phyloP scores from a whole-genome alignment of 164 flowering plant genomes.

The Saururus chinensis region DNA sequence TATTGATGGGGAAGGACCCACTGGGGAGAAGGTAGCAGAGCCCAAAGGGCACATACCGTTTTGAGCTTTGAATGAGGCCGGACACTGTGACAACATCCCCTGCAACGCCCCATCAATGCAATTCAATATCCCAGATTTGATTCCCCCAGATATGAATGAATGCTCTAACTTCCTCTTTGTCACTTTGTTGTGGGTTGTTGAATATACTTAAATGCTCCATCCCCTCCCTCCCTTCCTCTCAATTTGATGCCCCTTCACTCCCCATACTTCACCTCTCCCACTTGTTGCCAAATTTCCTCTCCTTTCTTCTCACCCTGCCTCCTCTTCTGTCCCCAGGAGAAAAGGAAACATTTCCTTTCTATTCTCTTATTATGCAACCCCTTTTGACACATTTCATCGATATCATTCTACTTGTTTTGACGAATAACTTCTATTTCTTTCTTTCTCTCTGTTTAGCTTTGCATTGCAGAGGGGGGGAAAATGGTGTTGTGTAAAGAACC shows the following conservation, averaged over 20 bases:
- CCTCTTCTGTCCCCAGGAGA: neutral
- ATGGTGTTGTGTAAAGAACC: neutral
- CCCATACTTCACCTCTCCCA: neutral
- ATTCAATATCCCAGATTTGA: neutral
- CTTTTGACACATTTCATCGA: too few relatives aligned
- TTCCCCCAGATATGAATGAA: neutral
- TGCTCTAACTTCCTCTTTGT: conserved; percentile 1
- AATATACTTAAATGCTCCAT: neutral
- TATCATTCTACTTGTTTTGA: too few relatives aligned
- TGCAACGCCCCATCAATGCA: neutral
- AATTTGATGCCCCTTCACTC: neutral
- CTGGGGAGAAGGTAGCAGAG: too few relatives aligned
- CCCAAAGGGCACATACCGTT: too few relatives aligned
- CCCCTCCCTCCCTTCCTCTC: neutral
- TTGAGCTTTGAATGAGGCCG: too few relatives aligned
- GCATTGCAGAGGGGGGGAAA: neutral
- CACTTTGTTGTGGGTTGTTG: conserved; percentile 1
- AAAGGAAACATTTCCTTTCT: too few relatives aligned
- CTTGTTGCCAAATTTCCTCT: neutral
- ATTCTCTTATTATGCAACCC: neutral
- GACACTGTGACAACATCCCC: conserved; percentile 1
- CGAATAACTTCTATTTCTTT: neutral
- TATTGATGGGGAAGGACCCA: too few relatives aligned
- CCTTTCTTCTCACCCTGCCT: neutral
- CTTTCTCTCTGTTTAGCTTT: neutral